These are phyloP conservation scores for Fusarium tupiense DNA, from an alignment of 2,329 filamentous ascomycete species.

Conservation along the genomic window DNA sequence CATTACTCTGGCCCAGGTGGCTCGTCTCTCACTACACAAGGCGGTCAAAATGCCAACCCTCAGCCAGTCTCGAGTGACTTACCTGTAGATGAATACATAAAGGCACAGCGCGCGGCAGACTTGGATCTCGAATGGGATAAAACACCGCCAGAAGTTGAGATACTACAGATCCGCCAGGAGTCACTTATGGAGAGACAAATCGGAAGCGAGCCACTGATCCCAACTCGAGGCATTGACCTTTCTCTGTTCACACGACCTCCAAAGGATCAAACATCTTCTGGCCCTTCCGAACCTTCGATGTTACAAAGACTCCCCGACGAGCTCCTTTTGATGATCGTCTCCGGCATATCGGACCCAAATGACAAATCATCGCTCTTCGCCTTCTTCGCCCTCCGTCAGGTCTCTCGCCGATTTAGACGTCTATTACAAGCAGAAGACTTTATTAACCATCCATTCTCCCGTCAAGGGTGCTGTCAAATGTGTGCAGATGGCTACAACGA, in stretches of 20 bases:
- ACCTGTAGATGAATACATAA: too few species aligned
- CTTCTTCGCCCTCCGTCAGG: not conserved
- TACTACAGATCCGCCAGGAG: not conserved
- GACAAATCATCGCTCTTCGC: not conserved
- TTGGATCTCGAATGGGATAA: not conserved
- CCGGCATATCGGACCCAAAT: not conserved
- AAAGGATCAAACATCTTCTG: too few species aligned
- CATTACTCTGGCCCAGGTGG: too few species aligned
- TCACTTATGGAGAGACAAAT: not conserved
- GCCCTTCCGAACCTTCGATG: not conserved
- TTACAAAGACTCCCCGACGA: not conserved
- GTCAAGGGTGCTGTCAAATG: not conserved
- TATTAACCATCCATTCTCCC: not conserved
- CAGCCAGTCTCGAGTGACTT: not conserved
- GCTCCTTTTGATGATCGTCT: not conserved
- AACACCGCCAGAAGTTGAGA: rapidly evolving
- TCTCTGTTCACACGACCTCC: too few species aligned
- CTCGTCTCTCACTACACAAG: too few species aligned
- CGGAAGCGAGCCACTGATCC: not conserved
- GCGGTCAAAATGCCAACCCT: not conserved
- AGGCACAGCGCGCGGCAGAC: too few species aligned
- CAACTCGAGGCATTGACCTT: not conserved
- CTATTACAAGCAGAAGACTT: not conserved
- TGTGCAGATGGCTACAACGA: not conserved
- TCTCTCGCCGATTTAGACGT: not conserved